Evolutionary conservation across 805 yeast genomes (phyloP), one percentile per base, ranked within the genome.

Genomic region (Metschnikowia lochheadii): DNA sequence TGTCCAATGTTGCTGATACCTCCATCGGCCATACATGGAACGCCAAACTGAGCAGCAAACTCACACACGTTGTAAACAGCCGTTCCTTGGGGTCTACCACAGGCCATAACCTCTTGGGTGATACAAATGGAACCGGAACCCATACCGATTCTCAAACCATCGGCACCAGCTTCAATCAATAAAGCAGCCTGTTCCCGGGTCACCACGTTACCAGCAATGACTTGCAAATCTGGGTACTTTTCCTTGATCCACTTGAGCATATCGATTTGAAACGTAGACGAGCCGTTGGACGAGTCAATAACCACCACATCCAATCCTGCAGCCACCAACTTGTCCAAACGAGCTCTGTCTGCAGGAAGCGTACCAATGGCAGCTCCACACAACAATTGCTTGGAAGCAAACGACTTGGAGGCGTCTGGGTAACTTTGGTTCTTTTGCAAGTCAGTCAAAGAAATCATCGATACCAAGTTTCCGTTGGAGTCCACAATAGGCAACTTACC

Each of bases 21-120:
- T 81, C 99, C 99, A 70, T 94, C 99, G 60, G 99, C 99, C 63
- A 94, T 90, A 75, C 96, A 88, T 69, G 99, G 98, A 59, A 94
- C 96, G 69, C 99, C 99, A 68, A 92, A 94, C 70, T 84, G 81
- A 74, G 84, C 85, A 59, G 98, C 95, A 68, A 94, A 91, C 77
- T 92, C 91, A 57, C 94, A 80, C 49, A 94, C 99, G 60, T 83
- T 85, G 80, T 82, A 91, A 49, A 94, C 98, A 54, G 99, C 99
- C 59, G 98, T 90, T 76, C 98, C 99, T 79, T 94, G 99, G 55
- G 99, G 99, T 81, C 99, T 90, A 76, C 99, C 99, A 77, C 97
- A 96, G 48, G 99, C 99, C 99, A 94, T 94, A 54, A 94, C 99
- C 78, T 94, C 99, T 78, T 94, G 99, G 48, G 99, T 94, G 69